These are phyloP conservation scores for Diplodia mutila DNA, from an alignment of 2,329 filamentous ascomycete species.

Conservation along the genomic window DNA sequence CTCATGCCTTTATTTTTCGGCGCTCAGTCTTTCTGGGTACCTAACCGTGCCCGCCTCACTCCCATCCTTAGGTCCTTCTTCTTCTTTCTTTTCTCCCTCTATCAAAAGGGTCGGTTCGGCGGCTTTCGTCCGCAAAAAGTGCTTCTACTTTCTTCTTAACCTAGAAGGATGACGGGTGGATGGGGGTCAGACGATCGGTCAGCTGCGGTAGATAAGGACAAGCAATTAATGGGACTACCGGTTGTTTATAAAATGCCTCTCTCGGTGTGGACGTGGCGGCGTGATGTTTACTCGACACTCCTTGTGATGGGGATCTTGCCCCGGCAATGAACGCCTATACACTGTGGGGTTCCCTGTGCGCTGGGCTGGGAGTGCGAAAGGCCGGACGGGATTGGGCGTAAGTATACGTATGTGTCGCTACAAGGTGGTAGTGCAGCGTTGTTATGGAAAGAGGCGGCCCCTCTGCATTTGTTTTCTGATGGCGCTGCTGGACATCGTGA, in stretches of 20 bases:
- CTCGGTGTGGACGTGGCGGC: too few species aligned
- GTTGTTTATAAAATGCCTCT: not conserved
- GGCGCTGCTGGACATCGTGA: not conserved
- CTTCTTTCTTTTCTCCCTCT: not conserved
- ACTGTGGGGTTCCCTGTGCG: not conserved
- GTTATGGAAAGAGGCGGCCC: not conserved
- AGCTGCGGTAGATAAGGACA: not conserved
- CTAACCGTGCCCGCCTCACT: too few species aligned
- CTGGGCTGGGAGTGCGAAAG: too few species aligned
- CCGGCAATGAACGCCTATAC: not conserved
- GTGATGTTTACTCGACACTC: too few species aligned
- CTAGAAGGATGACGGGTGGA: too few species aligned
- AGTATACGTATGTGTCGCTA: not conserved
- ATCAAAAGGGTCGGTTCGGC: not conserved
- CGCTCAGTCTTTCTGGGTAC: too few species aligned
- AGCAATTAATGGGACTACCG: not conserved
- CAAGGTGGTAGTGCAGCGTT: not conserved
- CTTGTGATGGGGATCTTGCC: too few species aligned
- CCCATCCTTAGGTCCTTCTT: too few species aligned
- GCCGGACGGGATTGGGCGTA: too few species aligned
- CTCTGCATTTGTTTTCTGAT: not conserved
- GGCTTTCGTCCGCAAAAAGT: too few species aligned
- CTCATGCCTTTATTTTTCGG: not conserved
- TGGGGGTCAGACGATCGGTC: too few species aligned
- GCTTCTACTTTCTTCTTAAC: not conserved